phyloP scores from a whole-genome alignment of 768 basidiomycete genomes.

The Rhodosporidiobolus odoratus region DNA sequence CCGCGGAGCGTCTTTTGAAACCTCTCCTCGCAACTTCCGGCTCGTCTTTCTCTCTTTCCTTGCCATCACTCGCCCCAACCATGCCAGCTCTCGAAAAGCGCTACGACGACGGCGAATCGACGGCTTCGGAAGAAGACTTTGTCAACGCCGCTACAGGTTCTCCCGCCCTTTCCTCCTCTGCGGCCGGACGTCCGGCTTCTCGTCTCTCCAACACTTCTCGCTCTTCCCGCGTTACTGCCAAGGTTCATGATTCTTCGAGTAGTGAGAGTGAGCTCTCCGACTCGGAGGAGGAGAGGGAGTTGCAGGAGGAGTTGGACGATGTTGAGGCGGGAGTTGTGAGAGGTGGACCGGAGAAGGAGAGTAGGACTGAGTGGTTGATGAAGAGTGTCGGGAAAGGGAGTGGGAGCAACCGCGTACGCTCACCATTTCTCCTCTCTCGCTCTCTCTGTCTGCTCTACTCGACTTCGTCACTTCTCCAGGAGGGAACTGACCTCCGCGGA shows the following conservation, averaged over 20 bases:
- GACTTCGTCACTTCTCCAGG: too few species aligned
- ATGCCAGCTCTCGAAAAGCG: conserved; percentile 19
- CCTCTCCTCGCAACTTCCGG: conserved; percentile 45
- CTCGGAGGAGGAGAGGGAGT: conserved; percentile 23
- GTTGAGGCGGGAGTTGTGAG: conserved; percentile 19
- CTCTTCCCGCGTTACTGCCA: not conserved
- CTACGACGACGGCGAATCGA: conserved; percentile 28
- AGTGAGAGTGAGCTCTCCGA: conserved; percentile 8
- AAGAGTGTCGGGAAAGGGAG: conserved; percentile 7
- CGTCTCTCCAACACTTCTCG: conserved; percentile 12
- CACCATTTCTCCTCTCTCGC: too few species aligned
- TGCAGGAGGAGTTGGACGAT: conserved; percentile 9
- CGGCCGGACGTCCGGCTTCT: conserved; percentile 5
- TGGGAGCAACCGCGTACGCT: not conserved
- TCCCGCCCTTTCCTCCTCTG: not conserved
- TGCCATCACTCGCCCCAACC: not conserved
- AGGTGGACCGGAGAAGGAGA: conserved; percentile 6
- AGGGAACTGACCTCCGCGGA: not conserved
- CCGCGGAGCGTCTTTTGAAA: too few species aligned
- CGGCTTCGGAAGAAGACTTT: conserved; percentile 25
- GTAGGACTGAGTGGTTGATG: conserved; percentile 11
- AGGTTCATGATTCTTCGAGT: not conserved
- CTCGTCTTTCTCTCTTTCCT: not conserved
- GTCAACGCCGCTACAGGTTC: conserved; percentile 10
- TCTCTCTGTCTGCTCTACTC: too few species aligned